Evolutionary conservation across 768 basidiomycete genomes (phyloP).

Genomic region (Ramaria sp.): DNA sequence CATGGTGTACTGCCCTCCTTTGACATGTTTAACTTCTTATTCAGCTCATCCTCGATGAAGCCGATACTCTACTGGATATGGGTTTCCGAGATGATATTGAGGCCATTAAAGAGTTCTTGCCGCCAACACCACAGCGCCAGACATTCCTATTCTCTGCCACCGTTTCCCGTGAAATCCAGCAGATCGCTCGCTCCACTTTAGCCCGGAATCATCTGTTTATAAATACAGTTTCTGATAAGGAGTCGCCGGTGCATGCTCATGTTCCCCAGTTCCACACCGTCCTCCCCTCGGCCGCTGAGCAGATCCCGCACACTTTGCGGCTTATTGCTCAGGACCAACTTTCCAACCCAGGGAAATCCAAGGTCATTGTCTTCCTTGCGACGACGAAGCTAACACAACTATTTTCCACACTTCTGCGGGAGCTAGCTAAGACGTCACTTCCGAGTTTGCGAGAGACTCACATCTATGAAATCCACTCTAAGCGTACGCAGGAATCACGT

Average conservation of each 20-base stretch:
- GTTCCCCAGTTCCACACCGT: constrained; percentile 79
- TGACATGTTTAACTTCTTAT: constrained; percentile 9
- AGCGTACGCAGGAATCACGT: constrained; percentile 49
- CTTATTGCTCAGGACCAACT: constrained; percentile 87
- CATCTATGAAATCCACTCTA: constrained; percentile 78
- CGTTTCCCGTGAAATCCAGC: constrained; percentile 57
- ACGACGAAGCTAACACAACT: constrained; percentile 83
- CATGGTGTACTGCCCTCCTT: background rate
- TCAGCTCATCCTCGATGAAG: constrained; percentile 85
- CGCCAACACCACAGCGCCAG: constrained; percentile 55
- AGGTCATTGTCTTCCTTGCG: constrained; percentile 72
- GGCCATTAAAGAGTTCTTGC: constrained; percentile 54
- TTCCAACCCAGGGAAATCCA: constrained; percentile 48
- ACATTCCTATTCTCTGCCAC: constrained; percentile 91
- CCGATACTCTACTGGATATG: constrained; percentile 85
- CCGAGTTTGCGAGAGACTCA: constrained; percentile 41
- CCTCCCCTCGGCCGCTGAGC: constrained; percentile 50
- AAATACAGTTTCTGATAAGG: constrained; percentile 53
- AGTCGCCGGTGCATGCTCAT: constrained; percentile 57
- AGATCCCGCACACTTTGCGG: constrained; percentile 69
- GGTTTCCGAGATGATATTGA: constrained; percentile 85
- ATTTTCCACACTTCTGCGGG: constrained; percentile 48
- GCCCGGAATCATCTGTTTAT: constrained; percentile 56
- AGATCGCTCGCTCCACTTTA: constrained; percentile 54
- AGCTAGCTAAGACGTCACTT: constrained; percentile 31